Evolutionary conservation across 148 eudicot genomes (phyloP).

Genomic region (Talinum fruticosum): DNA sequence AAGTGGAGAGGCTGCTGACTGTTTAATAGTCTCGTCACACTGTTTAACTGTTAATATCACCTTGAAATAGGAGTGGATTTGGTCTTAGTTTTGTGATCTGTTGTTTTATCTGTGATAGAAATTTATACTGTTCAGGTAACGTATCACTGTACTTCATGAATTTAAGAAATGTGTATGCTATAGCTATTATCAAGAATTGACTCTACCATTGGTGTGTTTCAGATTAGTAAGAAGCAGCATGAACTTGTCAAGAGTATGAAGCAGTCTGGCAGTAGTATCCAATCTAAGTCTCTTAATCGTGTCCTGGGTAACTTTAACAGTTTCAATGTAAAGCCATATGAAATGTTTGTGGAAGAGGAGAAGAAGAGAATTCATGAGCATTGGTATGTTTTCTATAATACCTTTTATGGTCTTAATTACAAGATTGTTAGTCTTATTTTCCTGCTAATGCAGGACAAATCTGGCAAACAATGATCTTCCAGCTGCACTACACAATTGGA

Average conservation of each 20-base stretch:
- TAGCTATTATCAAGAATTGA: background rate
- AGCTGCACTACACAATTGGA: slow-evolving; percentile 49
- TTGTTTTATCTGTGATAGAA: background rate
- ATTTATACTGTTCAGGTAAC: background rate
- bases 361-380: slow-evolving; percentile 60
- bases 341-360: slow-evolving; percentile 90
- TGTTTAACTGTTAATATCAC: too few relatives aligned
- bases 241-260: slow-evolving; percentile 82
- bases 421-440: slow-evolving; percentile 9
- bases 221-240: slow-evolving; percentile 91
- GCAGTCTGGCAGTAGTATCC: slow-evolving; percentile 69
- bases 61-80: background rate
- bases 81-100: background rate
- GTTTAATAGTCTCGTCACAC: too few relatives aligned
- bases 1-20: too few relatives aligned
- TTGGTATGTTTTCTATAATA: slow-evolving; percentile 51
- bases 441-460: slow-evolving; percentile 48
- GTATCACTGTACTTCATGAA: background rate
- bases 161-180: background rate
- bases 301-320: slow-evolving; percentile 69
- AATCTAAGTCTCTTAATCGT: slow-evolving; percentile 67
- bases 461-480: slow-evolving; percentile 71
- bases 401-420: background rate
- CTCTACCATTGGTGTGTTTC: slow-evolving; percentile 29
- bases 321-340: slow-evolving; percentile 74